These are phyloP conservation scores for Candida fluviatilis DNA, from an alignment of 805 yeast species.

Conservation along the genomic window DNA sequence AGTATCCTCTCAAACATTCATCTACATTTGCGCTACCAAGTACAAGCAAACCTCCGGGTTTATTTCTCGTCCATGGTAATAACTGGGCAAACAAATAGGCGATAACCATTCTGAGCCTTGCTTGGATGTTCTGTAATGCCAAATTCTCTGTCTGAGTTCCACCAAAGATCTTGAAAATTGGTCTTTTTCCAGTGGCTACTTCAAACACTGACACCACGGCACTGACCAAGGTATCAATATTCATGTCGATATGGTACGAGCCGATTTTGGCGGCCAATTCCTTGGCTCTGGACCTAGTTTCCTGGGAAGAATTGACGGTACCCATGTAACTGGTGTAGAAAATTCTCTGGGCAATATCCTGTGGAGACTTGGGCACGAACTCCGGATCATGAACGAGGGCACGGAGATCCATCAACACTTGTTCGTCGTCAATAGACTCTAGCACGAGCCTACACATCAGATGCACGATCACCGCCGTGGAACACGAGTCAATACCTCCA, in stretches of 20 bases:
- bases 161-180: slow-evolving; percentile 88
- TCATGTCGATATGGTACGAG: slow-evolving; percentile 84
- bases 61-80: slow-evolving; percentile 89
- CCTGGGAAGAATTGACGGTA: slow-evolving; percentile 83
- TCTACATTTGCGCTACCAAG: slow-evolving; percentile 97
- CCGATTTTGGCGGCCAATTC: slow-evolving; percentile 74
- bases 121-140: slow-evolving; percentile 96
- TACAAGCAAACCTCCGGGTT: slow-evolving; percentile 74
- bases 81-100: slow-evolving; percentile 92
- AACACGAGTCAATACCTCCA: slow-evolving; percentile 98
- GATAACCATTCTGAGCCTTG: slow-evolving; percentile 90
- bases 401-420: slow-evolving; percentile 75
- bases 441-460: slow-evolving; percentile 90
- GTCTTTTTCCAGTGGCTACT: slow-evolving; percentile 85
- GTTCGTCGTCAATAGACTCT: slow-evolving; percentile 54
- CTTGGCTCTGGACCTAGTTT: slow-evolving; percentile 80
- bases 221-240: slow-evolving; percentile 80
- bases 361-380: slow-evolving; percentile 72
- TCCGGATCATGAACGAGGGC: slow-evolving; percentile 52
- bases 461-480: slow-evolving; percentile 90
- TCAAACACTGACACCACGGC: slow-evolving; percentile 76
- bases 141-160: slow-evolving; percentile 89
- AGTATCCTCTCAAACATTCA: slow-evolving; percentile 91
- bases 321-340: slow-evolving; percentile 97
- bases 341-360: slow-evolving; percentile 67